phyloP scores from a whole-genome alignment of 345 rosid genomes.

The Citrus mangshanensis region DNA sequence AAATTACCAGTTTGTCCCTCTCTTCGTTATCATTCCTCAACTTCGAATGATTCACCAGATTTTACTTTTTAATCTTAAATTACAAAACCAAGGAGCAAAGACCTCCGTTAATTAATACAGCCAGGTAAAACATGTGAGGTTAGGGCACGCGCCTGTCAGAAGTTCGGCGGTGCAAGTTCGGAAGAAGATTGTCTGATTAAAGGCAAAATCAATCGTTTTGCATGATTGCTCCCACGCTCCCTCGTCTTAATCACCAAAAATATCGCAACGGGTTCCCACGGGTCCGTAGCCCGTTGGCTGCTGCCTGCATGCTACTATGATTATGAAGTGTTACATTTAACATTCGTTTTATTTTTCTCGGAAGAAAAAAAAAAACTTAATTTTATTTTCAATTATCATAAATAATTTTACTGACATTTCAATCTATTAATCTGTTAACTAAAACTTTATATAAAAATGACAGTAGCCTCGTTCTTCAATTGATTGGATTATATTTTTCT shows the following conservation, averaged over 20 bases:
- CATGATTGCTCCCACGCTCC: background rate
- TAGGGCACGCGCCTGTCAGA: background rate
- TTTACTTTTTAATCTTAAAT: background rate
- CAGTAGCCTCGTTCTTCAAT: too few species aligned
- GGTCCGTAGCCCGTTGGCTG: background rate
- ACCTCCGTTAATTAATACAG: background rate
- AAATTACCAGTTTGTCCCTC: background rate
- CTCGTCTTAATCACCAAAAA: background rate
- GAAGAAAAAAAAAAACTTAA: too few species aligned
- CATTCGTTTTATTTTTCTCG: too few species aligned
- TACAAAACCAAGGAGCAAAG: too few species aligned
- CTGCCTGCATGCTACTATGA: background rate
- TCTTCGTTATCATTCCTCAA: background rate
- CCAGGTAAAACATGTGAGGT: background rate
- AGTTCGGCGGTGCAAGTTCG: background rate
- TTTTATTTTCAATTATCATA: too few species aligned
- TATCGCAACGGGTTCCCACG: background rate
- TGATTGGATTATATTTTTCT: too few species aligned
- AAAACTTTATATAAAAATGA: too few species aligned
- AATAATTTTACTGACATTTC: background rate
- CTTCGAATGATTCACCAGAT: background rate
- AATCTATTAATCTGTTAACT: too few species aligned
- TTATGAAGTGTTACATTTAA: background rate
- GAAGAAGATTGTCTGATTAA: background rate
- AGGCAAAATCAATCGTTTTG: background rate